These are phyloP conservation scores for Fusarium dlaminii DNA, from an alignment of 2,329 filamentous ascomycete species.

Conservation along the genomic window DNA sequence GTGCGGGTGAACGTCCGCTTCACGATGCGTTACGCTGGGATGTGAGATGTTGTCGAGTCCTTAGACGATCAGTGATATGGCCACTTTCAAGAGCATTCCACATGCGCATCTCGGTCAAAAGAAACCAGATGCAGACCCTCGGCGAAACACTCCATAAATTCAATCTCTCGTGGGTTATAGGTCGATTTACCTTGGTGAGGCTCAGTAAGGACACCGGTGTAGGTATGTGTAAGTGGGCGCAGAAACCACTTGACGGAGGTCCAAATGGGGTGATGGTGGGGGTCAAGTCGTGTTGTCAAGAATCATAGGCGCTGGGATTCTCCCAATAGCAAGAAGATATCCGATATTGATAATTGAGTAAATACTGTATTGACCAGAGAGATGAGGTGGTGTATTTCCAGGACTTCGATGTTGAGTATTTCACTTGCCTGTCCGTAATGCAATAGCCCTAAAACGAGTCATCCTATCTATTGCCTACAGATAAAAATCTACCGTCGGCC, in stretches of 20 bases:
- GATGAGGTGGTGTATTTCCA: constrained; percentile 4
- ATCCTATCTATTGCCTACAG: not conserved
- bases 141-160: constrained; percentile 6
- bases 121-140: not conserved
- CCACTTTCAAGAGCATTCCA: constrained; percentile 25
- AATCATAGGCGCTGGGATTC: constrained; percentile 1
- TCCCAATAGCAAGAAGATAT: constrained; percentile 5
- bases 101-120: constrained; percentile 8
- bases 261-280: constrained; percentile 41
- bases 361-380: constrained; percentile 1
- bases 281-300: constrained; percentile 43
- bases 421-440: constrained; percentile 2
- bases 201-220: constrained; percentile 15
- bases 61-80: constrained; percentile 22
- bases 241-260: constrained; percentile 29
- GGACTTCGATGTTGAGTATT: not conserved
- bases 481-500: constrained; percentile 5
- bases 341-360: constrained; percentile 21
- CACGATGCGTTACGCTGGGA: constrained; percentile 6
- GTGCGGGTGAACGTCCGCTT: constrained; percentile 3
- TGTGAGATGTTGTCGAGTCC: constrained; percentile 21
- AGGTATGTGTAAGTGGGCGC: constrained; percentile 23
- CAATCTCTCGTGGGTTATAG: constrained; percentile 6
- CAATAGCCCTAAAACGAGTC: constrained; percentile 25
- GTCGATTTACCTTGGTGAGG: constrained; percentile 24